Base-by-base conservation (phyloP, 2,329 filamentous ascomycete genomes). In the Beauveria medogensis region DNA sequence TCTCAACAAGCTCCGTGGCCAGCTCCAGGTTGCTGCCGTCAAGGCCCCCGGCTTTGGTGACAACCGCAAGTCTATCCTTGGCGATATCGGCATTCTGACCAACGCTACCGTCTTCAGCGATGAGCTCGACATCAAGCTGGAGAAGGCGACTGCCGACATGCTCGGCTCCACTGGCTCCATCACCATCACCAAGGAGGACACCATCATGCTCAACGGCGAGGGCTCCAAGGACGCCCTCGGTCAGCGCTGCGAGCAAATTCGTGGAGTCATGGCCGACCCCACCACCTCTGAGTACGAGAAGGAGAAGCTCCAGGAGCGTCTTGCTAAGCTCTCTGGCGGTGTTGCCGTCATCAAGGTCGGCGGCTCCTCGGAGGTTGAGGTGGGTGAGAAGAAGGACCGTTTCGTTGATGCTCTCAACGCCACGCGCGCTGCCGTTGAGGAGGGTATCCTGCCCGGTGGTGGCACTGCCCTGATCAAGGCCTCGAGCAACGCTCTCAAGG, bases 161-260 rank as follows among this genome's bases (percentile, higher is more conserved):
- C 91, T 99, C 73, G 94, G 94, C 68, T 94, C 91, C 63, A 97
- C 94, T 68, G 94, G 94, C 66, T 94, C 92, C 71, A 97, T 99
- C 81, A 97, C 94, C 76, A 97, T 99, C 80, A 99, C 94, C 76
- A 99, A 99, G 86, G 94, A 99, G 81, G 94, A 99, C 79, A 99
- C 94, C 70, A 97, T 99, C 77, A 87, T 99, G 73, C 86, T 99
- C 65, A 99, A 99, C 78, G 94, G 94, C 61, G 92, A 96, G 72
- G 94, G 94, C 66, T 89, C 81, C 87, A 97, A 97, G 85, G 94
- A 99, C 73, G 77, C 84, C 67, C 95, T 99, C 71, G 79, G 90
- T 66, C 92, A 97, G 83, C 90, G 94, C 75, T 97, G 94, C 80
- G 94, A 99, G 81, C 94, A 99, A 83, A 99, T 99, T 78, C 92